Base-by-base conservation (phyloP, 768 basidiomycete genomes). In the Pisolithus tinctorius region DNA sequence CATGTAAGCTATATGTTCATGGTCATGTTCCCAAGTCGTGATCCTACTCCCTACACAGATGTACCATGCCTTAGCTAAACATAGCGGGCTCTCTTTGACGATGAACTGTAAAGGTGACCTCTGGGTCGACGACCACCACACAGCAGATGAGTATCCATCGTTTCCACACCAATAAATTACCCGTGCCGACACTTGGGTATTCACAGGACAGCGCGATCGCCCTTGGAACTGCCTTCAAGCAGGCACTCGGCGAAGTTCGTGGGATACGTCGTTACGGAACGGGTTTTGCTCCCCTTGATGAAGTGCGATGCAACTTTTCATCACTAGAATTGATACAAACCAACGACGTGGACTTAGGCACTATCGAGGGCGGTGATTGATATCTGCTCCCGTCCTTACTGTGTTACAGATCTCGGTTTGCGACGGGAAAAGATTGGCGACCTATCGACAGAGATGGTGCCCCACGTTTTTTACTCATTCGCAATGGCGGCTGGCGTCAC, bases 101-200 rank as follows among this genome's bases (percentile, higher is more conserved):
- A 78, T 99, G 73, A 86, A 87, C 59, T 97, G 93, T 69, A 83
- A 88, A 63, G 96, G 96, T 38, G 96, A 99, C 67, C 77, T 98
- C 7, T 90, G 86, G 81, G 96, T 98, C 53, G 96, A 99, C 70
- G 96, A 99, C 71, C 96, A 98, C 62, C 96, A 99, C 71, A 92
- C 94, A 44, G 92, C 95, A 79, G 96, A 99, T 88, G 82, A 84
- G 86, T 83, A 45, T 17, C 46, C 29, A n/a, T 40, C 40, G 47
- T 29, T 23, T 30, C n/a, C 43, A 34, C 47, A 57, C 64, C 57
- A 63, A 31, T 41, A 3, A n/a, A 34, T n/a, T 27, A 48, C 51
- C 56, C 31, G 48, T 50, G 69, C 63, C 49, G 53, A 51, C 39
- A 37, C 39, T 56, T 45, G 7, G 11, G 34, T 11, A 23, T 55